A percentile compares a stretch with the other conserved stretches of the same genome.
Evolutionary conservation across 2,329 filamentous ascomycete species (phyloP).

Genomic region (Neoascochyta sp.): DNA sequence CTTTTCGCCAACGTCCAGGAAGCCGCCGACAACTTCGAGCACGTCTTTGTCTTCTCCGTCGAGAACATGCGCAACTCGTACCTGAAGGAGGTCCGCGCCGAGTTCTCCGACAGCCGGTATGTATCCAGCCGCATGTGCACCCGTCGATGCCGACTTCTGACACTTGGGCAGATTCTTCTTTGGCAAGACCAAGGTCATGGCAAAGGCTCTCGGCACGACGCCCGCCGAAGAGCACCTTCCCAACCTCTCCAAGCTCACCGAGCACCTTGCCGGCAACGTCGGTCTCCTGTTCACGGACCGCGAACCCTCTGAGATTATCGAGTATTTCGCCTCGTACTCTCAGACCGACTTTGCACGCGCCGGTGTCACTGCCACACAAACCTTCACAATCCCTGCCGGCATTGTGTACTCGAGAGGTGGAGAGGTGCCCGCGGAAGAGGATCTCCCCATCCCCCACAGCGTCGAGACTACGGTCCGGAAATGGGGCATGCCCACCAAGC

Average conservation of each 20-base stretch:
- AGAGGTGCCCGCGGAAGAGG: slow-evolving; percentile 73
- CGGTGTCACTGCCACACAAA: slow-evolving; percentile 68
- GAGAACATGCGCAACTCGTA: slow-evolving; percentile 99
- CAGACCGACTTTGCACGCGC: slow-evolving; percentile 89
- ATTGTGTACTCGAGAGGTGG: slow-evolving; percentile 74
- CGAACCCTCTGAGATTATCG: slow-evolving; percentile 59
- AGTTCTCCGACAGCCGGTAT: slow-evolving; percentile 80
- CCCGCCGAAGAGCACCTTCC: slow-evolving; percentile 76
- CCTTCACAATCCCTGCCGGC: slow-evolving; percentile 79
- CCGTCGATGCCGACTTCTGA: no score
- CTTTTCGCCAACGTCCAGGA: slow-evolving; percentile 87
- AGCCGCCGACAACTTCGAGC: slow-evolving; percentile 76
- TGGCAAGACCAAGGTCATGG: slow-evolving; percentile 99
- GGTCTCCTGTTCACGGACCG: slow-evolving; percentile 89
- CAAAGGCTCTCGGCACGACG: slow-evolving; percentile 79
- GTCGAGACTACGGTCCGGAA: slow-evolving; percentile 87
- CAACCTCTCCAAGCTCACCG: slow-evolving; percentile 66
- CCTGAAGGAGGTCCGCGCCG: slow-evolving; percentile 81
- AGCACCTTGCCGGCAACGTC: slow-evolving; percentile 74
- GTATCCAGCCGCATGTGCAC: no score
- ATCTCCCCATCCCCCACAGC: slow-evolving; percentile 81
- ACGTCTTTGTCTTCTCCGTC: slow-evolving; percentile 89
- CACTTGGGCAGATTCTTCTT: slow-evolving; percentile 73
- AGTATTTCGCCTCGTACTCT: slow-evolving; percentile 68
- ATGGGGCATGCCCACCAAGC: slow-evolving; percentile 81